Percentiles rank a stretch among this genome's conserved stretches.
Conservation (phyloP, 352 stramenopile genomes). For the Pythium graminicola region DNA sequence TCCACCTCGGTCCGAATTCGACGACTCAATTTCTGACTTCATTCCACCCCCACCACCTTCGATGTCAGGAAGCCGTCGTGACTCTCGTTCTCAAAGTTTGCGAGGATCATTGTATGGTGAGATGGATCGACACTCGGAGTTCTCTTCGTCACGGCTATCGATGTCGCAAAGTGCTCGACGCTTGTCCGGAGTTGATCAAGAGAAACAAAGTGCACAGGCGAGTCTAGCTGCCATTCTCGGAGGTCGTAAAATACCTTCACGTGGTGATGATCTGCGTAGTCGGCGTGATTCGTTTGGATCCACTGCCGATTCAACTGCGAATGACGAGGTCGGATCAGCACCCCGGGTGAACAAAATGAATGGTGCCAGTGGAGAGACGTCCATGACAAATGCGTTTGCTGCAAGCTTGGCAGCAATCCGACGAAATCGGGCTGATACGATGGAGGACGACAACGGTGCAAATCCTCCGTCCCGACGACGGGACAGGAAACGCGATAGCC, state of each 20-base stretch:
- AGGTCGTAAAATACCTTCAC: conserved; percentile 23
- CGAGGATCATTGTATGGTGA: conserved; percentile 44
- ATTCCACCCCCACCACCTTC: conserved; percentile 24
- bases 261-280: conserved; percentile 20
- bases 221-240: conserved; percentile 61
- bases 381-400: conserved; percentile 62
- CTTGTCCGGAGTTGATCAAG: conserved; percentile 32
- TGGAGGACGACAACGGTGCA: conserved; percentile 36
- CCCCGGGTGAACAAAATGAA: conserved; percentile 2
- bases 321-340: conserved; percentile 5
- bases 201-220: conserved; percentile 43
- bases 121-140: conserved; percentile 26
- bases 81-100: conserved; percentile 51
- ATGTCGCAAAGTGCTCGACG: conserved; percentile 39
- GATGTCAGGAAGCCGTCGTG: conserved; percentile 15
- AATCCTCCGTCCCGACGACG: conserved; percentile 21
- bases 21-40: conserved; percentile 20
- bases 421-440: conserved; percentile 53
- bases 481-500: conserved; percentile 57
- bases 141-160: conserved; percentile 31
- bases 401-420: conserved; percentile 68
- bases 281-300: conserved; percentile 56
- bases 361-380: conserved; percentile 1
- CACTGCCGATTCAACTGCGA: conserved; percentile 14
- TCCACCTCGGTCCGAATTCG: conserved; percentile 30